Base-by-base conservation (phyloP, 2,329 filamentous ascomycete species). In the Chlorencoelia australis region DNA sequence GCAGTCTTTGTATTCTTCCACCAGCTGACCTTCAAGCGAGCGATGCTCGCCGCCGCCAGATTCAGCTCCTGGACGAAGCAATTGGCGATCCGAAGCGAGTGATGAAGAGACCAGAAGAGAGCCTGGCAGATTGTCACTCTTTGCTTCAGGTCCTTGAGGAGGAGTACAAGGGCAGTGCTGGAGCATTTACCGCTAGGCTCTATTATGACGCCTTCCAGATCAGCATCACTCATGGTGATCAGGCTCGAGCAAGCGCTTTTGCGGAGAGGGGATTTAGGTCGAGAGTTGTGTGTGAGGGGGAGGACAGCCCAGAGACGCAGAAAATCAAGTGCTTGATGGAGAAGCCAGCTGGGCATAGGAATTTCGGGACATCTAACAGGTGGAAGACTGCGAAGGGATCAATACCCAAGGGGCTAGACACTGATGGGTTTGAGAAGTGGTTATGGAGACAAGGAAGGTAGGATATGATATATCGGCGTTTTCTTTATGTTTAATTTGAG, bases 151-250 rank as follows among this genome's bases (percentile, higher is more conserved):
- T 50, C 13, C 40, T 56, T 4, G 41, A 55, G 7, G 38, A 51
- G 14, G 53, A 37, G 41, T 42, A 21, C 19, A 18, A 35, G 5
- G 47, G 41, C 15, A 16, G 34, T 37, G 41, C 47, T 17, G 37
- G 28, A 13, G 39, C 28, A 4, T 38, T 43, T n/a, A 33, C 45
- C 14, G 40, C 57, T 19, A 50, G 57, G n/a, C 35, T 57, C 5
- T 65, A 64, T 42, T 61, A 61, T 35, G 57, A 64, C 38, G 61
- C 61, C 13, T 60, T 64, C 33, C 57, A 64, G 43, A 56, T 68
- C 30, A 42, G 48, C 33, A 55, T 61, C 26, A 48, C 51, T 6
- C 59, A 66, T 49, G 55, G 60, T 1, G 64, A 67, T 43, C 50
- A 59, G 38, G 62, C 63, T 30, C 53, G 64, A 29, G 62, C 62